These are phyloP conservation scores for Amauroascus niger DNA, from an alignment of 2,329 filamentous ascomycete genomes.

Conservation along the genomic window DNA sequence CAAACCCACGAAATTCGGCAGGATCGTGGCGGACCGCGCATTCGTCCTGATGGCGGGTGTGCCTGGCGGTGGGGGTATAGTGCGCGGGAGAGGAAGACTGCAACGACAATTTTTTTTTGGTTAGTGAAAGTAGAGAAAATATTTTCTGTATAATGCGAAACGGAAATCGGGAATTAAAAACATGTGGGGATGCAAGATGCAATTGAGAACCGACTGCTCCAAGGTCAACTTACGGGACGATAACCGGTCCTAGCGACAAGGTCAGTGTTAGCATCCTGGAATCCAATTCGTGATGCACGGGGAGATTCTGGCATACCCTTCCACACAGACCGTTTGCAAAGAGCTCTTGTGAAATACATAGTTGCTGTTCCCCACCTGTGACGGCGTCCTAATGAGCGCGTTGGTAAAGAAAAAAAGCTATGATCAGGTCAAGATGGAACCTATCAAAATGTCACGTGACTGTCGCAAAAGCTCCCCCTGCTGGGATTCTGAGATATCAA, in stretches of 20 bases:
- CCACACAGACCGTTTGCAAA: slow-evolving; percentile 72
- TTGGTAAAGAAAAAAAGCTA: too few species aligned
- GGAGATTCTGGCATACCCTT: slow-evolving; percentile 52
- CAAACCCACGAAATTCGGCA: slow-evolving; percentile 84
- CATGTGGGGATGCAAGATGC: background rate
- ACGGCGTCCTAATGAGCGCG: background rate
- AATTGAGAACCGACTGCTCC: background rate
- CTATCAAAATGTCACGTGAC: background rate
- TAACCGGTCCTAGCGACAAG: slow-evolving; percentile 52
- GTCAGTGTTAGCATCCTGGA: background rate
- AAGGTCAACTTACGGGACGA: slow-evolving; percentile 53
- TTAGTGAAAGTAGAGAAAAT: background rate
- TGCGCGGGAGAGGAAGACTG: slow-evolving; percentile 35
- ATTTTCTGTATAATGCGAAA: background rate
- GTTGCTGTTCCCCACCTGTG: slow-evolving; percentile 17
- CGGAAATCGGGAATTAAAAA: background rate
- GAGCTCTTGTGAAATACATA: slow-evolving; percentile 61
- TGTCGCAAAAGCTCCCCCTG: background rate
- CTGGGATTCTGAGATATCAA: too few species aligned
- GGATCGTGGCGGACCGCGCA: slow-evolving; percentile 76
- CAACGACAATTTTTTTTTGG: background rate
- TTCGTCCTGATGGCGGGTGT: slow-evolving; percentile 71
- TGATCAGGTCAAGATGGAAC: too few species aligned
- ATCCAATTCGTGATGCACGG: background rate
- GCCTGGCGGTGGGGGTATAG: slow-evolving; percentile 48